Percentiles rank a stretch among this genome's conserved stretches.
These are phyloP conservation scores for Trametes cinnabarina DNA, from an alignment of 768 basidiomycete species.

Conservation along the genomic window DNA sequence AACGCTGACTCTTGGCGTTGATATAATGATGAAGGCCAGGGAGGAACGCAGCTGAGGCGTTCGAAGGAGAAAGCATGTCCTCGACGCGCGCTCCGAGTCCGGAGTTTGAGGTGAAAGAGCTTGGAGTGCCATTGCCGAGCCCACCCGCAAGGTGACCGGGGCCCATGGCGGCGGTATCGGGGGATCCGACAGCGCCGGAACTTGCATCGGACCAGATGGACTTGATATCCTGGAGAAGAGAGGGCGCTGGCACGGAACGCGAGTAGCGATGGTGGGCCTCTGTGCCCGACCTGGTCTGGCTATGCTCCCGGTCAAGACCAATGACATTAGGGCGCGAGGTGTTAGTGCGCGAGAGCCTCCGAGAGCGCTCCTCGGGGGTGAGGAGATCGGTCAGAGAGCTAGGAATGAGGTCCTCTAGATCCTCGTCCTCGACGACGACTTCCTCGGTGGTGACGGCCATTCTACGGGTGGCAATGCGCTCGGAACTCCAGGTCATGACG, in stretches of 20 bases:
- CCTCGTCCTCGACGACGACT: conserved; percentile 64
- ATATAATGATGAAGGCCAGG: conserved; percentile 69
- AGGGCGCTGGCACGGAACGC: conserved; percentile 76
- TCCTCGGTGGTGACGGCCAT: conserved; percentile 24
- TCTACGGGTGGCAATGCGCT: conserved; percentile 14
- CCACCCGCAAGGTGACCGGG: conserved; percentile 23
- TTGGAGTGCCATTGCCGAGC: conserved; percentile 46
- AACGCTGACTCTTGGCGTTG: conserved; percentile 44
- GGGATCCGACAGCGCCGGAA: conserved; percentile 32
- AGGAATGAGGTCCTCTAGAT: conserved; percentile 87
- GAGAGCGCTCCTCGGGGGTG: conserved; percentile 81
- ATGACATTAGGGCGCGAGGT: conserved; percentile 33
- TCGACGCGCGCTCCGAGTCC: conserved; percentile 37
- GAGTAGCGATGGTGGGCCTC: conserved; percentile 68
- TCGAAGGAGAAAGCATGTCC: conserved; percentile 62
- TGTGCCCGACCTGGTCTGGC: conserved; percentile 25
- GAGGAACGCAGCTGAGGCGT: conserved; percentile 81
- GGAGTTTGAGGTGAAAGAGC: conserved; percentile 49
- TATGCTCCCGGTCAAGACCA: conserved; percentile 21
- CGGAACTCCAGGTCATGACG: conserved; percentile 42
- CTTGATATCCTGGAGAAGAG: conserved; percentile 70
- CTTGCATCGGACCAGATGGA: conserved; percentile 75
- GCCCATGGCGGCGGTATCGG: conserved; percentile 27
- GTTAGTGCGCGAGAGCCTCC: conserved; percentile 78
- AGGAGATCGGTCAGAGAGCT: conserved; percentile 85